A percentile compares a stretch with the other conserved stretches of the same genome.
These are phyloP conservation scores for Myxozyma geophila DNA, from an alignment of 805 yeast species.

Conservation along the genomic window DNA sequence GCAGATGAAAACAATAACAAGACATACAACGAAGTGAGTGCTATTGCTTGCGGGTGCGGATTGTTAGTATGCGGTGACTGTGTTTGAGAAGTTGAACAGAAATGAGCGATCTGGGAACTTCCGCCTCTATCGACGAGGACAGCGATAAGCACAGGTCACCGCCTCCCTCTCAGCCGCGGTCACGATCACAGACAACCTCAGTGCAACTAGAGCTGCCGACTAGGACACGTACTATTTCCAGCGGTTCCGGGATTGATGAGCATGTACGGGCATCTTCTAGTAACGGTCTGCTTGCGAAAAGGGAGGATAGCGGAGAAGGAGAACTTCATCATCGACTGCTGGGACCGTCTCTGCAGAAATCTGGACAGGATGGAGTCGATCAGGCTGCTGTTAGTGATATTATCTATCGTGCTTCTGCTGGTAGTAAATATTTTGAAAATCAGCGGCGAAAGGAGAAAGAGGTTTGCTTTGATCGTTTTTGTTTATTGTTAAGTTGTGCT, in stretches of 20 bases:
- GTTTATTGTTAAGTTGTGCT: background rate
- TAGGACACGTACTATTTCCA: background rate
- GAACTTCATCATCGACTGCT: conserved; percentile 35
- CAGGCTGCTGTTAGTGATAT: conserved; percentile 36
- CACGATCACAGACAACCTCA: conserved; percentile 5
- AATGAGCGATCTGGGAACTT: background rate
- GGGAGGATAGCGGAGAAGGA: conserved; percentile 10
- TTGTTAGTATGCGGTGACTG: too few relatives aligned
- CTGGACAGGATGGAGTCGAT: conserved; percentile 39
- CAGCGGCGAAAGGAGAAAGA: conserved; percentile 35
- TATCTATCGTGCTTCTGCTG: conserved; percentile 38
- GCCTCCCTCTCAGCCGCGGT: background rate
- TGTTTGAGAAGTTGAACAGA: too few relatives aligned
- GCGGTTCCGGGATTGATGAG: background rate
- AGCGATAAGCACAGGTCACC: background rate
- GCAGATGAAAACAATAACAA: too few relatives aligned
- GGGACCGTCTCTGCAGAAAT: conserved; percentile 39
- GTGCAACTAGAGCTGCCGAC: conserved; percentile 1
- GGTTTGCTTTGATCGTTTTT: conserved; percentile 2
- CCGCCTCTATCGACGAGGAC: background rate
- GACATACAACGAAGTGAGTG: too few relatives aligned
- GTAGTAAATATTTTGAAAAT: conserved; percentile 38
- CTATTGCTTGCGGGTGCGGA: too few relatives aligned
- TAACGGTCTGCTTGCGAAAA: background rate
- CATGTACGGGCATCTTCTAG: background rate